phyloP scores from a whole-genome alignment of 257 asterid species.

The Anisodus tanguticus region DNA sequence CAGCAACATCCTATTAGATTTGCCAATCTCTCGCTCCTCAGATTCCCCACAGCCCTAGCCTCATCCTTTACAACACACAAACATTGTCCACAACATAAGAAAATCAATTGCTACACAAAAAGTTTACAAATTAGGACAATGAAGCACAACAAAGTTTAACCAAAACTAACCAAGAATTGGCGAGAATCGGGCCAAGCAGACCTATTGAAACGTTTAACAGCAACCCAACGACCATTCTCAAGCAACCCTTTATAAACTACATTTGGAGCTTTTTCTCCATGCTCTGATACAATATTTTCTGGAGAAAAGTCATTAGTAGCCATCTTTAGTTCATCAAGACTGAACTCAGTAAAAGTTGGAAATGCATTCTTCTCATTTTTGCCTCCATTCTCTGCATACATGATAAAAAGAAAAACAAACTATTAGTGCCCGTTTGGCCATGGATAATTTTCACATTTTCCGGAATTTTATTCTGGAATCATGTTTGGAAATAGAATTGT shows the following conservation, averaged over 20 bases:
- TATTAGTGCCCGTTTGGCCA: too few relatives aligned
- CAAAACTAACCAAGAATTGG: conserved; percentile 45
- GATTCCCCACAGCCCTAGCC: conserved; percentile 51
- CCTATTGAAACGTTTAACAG: conserved; percentile 52
- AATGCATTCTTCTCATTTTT: conserved; percentile 44
- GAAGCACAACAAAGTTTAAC: background rate
- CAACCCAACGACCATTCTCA: conserved; percentile 43
- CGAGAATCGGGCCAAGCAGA: conserved; percentile 64
- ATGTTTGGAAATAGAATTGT: too few relatives aligned
- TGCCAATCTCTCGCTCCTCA: conserved; percentile 51
- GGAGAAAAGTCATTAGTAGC: conserved; percentile 51
- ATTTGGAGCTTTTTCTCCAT: conserved; percentile 63
- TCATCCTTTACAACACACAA: conserved; percentile 43
- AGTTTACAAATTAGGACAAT: background rate
- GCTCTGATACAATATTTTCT: conserved; percentile 58
- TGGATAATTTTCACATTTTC: too few relatives aligned
- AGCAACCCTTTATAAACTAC: conserved; percentile 54
- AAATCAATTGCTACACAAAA: background rate
- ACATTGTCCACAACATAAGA: background rate
- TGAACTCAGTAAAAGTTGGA: conserved; percentile 46
- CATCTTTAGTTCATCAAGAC: conserved; percentile 45
- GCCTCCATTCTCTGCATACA: conserved; percentile 46
- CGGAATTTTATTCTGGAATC: too few relatives aligned
- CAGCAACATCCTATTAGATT: conserved; percentile 56
- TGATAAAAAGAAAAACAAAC: too few relatives aligned